Base-by-base conservation (phyloP, 2,329 filamentous ascomycete genomes). In the Fusarium sp. region DNA sequence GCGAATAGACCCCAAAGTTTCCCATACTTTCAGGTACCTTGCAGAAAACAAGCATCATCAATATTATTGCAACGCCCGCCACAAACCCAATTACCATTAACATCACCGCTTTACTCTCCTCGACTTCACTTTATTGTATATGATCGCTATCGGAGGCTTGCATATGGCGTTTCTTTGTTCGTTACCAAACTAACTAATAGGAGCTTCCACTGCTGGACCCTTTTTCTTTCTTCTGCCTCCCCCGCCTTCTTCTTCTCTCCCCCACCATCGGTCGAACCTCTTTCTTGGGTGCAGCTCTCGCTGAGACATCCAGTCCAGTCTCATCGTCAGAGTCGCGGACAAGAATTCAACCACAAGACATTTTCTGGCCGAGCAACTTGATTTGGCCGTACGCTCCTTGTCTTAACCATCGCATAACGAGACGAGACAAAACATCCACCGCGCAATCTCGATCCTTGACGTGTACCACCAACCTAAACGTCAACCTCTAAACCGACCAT, bases 41-140 rank as follows among this genome's bases (percentile, higher is more conserved):
- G 18, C 55, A 50, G 57, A 8, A 24, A 42, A n/a, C 38, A 18
- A 22, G 38, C 38, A 40, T 33, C 22, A 61, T 45, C 33, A 49
- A 54, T 38, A 68, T 50, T 51, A 44, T 63, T 58, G 43, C 58
- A 67, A 68, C 59, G 46, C 45, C 63, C 46, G 43, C 56, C 43
- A 53, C 58, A 58, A 69, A 70, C 42, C 57, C 56, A 42, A 63
- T 26, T 22, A 22, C 42, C 63, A 57, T 50, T 36, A 36, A 9
- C 44, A 44, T 46, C 13, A 34, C 33, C 45, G 52, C 14, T 13
- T 22, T 20, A 17, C 11, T n/a, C 11, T 24, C 17, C 10, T 24
- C 7, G 15, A 43, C 11, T 20, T 38, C 33, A 14, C 14, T 24
- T 40, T 24, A n/a, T n/a, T n/a, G 33, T 45, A 46, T 45, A 44